Evolutionary conservation across 495 filamentous ascomycete genomes (phyloP).

Genomic region (Lophium mytilinum): DNA sequence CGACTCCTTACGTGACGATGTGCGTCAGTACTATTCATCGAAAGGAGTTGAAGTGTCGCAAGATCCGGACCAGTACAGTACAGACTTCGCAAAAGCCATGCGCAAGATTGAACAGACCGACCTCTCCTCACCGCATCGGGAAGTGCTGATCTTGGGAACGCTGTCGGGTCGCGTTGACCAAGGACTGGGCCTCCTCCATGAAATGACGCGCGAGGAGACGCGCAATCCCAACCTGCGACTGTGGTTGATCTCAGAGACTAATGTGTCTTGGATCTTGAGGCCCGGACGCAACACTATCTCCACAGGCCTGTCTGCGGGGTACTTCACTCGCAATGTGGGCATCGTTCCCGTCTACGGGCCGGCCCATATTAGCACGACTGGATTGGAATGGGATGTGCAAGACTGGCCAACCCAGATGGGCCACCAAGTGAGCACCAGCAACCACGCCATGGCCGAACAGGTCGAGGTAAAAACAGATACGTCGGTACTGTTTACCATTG

Average conservation of each 20-base stretch:
- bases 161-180: conserved; percentile 89
- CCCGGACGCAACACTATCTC: conserved; percentile 58
- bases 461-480: conserved; percentile 56
- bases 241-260: conserved; percentile 63
- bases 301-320: conserved; percentile 40
- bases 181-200: conserved; percentile 77
- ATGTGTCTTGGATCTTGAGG: conserved; percentile 70
- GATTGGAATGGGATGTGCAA: conserved; percentile 83
- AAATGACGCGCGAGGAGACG: conserved; percentile 44
- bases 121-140: not conserved
- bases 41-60: conserved; percentile 49
- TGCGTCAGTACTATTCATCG: conserved; percentile 51
- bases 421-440: conserved; percentile 83
- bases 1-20: conserved; percentile 61
- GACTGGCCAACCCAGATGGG: conserved; percentile 79
- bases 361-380: conserved; percentile 63
- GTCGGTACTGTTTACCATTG: conserved; percentile 79
- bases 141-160: conserved; percentile 69
- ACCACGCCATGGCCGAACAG: conserved; percentile 55
- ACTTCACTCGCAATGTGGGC: conserved; percentile 62
- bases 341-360: conserved; percentile 75
- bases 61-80: conserved; percentile 72
- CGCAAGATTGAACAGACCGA: conserved; percentile 44
- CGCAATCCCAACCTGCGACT: conserved; percentile 23
- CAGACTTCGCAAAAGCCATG: conserved; percentile 72